Evolutionary conservation across 2,329 filamentous ascomycete species (phyloP).

Genomic region (Metarhizium humberi): DNA sequence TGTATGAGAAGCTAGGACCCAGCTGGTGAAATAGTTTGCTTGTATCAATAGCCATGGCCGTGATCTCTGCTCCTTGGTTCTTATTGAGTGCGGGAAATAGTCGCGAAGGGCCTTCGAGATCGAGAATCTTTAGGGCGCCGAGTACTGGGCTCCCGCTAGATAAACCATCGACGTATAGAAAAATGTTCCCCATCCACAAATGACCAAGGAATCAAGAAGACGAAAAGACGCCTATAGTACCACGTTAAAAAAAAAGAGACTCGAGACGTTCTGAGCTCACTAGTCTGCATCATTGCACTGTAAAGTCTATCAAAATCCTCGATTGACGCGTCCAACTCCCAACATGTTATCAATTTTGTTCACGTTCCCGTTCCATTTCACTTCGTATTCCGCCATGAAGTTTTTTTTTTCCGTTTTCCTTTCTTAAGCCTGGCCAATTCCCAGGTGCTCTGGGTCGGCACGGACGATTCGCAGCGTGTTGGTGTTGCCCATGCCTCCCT

Average conservation of each 20-base stretch:
- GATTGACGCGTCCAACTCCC: neutral
- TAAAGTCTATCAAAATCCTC: neutral
- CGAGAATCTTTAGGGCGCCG: too few species aligned
- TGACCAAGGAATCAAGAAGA: slow-evolving; percentile 14
- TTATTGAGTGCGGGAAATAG: slow-evolving; percentile 20
- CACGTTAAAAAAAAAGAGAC: neutral
- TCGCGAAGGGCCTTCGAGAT: too few species aligned
- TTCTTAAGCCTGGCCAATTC: slow-evolving; percentile 36
- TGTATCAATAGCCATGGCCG: slow-evolving; percentile 25
- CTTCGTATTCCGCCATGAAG: neutral
- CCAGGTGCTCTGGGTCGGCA: slow-evolving; percentile 49
- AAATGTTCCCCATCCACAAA: too few species aligned
- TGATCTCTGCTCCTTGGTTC: slow-evolving; percentile 26
- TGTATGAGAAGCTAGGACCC: too few species aligned
- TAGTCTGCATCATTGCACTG: neutral
- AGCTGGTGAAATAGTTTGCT: slow-evolving; percentile 31
- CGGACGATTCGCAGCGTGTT: slow-evolving; percentile 65
- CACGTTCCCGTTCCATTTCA: neutral
- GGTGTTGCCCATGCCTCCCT: slow-evolving; percentile 85
- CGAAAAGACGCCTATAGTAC: slow-evolving; percentile 18
- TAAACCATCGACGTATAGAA: too few species aligned
- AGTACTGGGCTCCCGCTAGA: too few species aligned
- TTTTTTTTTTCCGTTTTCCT: neutral
- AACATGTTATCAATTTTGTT: neutral
- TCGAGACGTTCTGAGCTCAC: neutral